phyloP scores from a whole-genome alignment of 2,329 filamentous ascomycete species.

The Penicillium sp. region DNA sequence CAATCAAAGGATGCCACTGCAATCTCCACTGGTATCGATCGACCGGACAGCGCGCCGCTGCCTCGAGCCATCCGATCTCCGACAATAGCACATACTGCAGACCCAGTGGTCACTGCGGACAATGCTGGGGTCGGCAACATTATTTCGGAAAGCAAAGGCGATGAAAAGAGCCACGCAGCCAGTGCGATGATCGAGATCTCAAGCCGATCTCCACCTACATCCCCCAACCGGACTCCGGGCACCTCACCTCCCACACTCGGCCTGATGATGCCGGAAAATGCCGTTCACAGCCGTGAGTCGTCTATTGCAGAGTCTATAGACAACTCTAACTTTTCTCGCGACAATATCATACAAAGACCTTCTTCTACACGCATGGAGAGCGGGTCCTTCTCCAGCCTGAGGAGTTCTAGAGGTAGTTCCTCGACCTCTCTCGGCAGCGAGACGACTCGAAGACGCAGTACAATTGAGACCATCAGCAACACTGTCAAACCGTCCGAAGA shows the following conservation, averaged over 20 bases:
- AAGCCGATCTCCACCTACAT: constrained; percentile 56
- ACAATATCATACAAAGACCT: constrained; percentile 26
- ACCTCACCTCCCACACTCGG: constrained; percentile 42
- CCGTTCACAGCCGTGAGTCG: constrained; percentile 44
- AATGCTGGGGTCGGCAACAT: constrained; percentile 63
- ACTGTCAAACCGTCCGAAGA: constrained; percentile 31
- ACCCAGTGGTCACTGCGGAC: constrained; percentile 65
- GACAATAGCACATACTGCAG: constrained; percentile 60
- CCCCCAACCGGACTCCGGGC: constrained; percentile 49
- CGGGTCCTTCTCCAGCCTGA: constrained; percentile 22
- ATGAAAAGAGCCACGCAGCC: constrained; percentile 58
- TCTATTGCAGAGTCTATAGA: constrained; percentile 50
- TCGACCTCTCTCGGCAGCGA: constrained; percentile 28
- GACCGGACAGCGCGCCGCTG: constrained; percentile 40
- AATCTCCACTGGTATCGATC: constrained; percentile 33
- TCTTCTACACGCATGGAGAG: constrained; percentile 29
- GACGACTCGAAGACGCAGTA: constrained; percentile 30
- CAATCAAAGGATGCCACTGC: constrained; percentile 21
- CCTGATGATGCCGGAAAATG: constrained; percentile 36
- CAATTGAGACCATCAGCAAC: constrained; percentile 30
- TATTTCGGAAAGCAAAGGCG: constrained; percentile 53
- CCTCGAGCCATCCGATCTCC: constrained; percentile 58
- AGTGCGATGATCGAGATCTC: constrained; percentile 66
- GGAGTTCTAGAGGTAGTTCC: constrained; percentile 24
- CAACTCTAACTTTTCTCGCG: constrained; percentile 17